Evolutionary conservation across 176 grass and related monocot genomes (phyloP).

Genomic region (Pontederia paniculata): DNA sequence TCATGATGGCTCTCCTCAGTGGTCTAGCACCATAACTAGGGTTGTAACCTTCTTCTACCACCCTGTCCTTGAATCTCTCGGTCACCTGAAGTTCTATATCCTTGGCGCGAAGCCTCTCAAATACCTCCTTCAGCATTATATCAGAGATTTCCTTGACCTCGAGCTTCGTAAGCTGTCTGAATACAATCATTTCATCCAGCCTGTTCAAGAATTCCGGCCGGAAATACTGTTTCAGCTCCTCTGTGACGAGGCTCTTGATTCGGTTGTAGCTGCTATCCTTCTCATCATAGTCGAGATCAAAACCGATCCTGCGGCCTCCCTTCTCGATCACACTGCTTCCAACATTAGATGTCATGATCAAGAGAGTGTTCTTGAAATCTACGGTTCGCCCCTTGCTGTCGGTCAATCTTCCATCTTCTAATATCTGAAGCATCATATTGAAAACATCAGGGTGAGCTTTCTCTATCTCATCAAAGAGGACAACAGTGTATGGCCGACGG

Average conservation of each 20-base stretch:
- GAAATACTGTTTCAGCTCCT: conserved; percentile 11
- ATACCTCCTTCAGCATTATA: conserved; percentile 12
- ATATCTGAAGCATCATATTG: conserved; percentile 22
- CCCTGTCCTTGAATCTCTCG: conserved; percentile 10
- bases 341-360: conserved; percentile 21
- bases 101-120: conserved; percentile 4
- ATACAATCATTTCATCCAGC: conserved; percentile 9
- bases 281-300: conserved; percentile 6
- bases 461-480: conserved; percentile 19
- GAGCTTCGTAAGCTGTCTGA: conserved; percentile 6
- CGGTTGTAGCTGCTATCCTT: conserved; percentile 9
- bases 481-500: conserved; percentile 3
- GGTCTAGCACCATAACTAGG: conserved; percentile 17
- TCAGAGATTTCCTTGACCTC: conserved; percentile 14
- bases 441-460: conserved; percentile 18
- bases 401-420: conserved; percentile 14
- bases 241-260: conserved; percentile 7
- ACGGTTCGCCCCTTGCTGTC: conserved; percentile 12
- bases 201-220: not conserved
- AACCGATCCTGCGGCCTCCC: conserved; percentile 3
- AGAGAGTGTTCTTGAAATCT: conserved; percentile 14
- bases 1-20: conserved; percentile 12
- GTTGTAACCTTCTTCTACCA: conserved; percentile 12
- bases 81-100: conserved; percentile 12
- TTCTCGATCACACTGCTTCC: conserved; percentile 21